Percentiles rank a stretch among this genome's conserved stretches.
These are phyloP conservation scores for Hypomontagnella submonticulosa DNA, from an alignment of 495 filamentous ascomycete genomes.

Conservation along the genomic window DNA sequence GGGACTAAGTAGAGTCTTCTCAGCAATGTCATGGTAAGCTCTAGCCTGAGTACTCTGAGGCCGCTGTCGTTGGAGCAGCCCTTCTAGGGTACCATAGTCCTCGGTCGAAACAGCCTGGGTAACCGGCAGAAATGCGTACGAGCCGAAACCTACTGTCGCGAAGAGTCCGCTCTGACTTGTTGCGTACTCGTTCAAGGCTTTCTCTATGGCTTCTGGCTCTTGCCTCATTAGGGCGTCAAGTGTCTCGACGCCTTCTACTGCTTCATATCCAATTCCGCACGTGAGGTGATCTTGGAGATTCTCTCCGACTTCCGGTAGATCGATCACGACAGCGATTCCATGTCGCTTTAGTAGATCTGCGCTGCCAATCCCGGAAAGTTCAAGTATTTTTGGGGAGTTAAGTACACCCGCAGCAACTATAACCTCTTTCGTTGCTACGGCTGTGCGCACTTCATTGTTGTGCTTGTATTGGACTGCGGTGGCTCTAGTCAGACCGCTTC, in stretches of 20 bases:
- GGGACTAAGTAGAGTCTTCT: no score
- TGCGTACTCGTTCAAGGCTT: conserved; percentile 21
- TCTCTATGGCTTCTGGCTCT: conserved; percentile 13
- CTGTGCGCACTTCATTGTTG: conserved; percentile 44
- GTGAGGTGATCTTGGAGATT: conserved; percentile 67
- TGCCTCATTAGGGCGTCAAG: conserved; percentile 6
- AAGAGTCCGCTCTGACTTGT: conserved; percentile 19
- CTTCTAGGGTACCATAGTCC: no score
- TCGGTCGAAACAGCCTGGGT: no score
- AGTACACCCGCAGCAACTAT: conserved; percentile 65
- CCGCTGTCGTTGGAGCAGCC: no score
- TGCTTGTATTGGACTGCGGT: conserved; percentile 56
- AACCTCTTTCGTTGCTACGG: conserved; percentile 61
- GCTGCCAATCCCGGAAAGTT: conserved; percentile 66
- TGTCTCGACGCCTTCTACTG: conserved; percentile 28
- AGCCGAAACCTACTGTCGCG: conserved; percentile 15
- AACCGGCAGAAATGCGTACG: conserved; percentile 29
- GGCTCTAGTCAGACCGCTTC: conserved; percentile 41
- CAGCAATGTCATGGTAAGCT: no score
- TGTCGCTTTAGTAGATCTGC: conserved; percentile 53
- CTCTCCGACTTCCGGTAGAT: conserved; percentile 64
- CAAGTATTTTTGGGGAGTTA: conserved; percentile 67
- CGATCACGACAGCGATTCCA: conserved; percentile 56
- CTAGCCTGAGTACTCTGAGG: no score
- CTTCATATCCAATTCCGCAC: conserved; percentile 36